Base-by-base conservation (phyloP, 2,329 filamentous ascomycete species). In the Apiospora sp. region DNA sequence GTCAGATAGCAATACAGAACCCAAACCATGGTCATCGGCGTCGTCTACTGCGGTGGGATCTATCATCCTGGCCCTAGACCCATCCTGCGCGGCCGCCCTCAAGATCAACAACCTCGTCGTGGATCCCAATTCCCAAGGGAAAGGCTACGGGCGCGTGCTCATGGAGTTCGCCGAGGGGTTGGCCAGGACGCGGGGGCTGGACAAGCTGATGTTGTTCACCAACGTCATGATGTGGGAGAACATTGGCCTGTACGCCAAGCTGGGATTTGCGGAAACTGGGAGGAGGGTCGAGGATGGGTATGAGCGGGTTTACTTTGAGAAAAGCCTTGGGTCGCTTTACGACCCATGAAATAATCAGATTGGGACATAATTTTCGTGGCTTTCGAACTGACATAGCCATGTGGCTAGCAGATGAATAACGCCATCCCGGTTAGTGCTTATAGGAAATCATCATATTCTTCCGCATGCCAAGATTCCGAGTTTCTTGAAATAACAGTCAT, bases 281-380 rank as follows among this genome's bases (percentile, higher is more conserved):
- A 74, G 81, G 14, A 77, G 70, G 48, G 76, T 58, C 0, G 82
- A 83, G 19, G 76, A 78, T 16, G 82, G 82, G 0, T 83, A 80
- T 61, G 76, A 82, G 6, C 75, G 82, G 2, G 82, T 83, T 0
- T 84, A 80, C 69, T 84, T 80, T 71, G 77, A 79, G 0, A 83
- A 80, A 51, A 72, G 74, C 0, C 30, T 82, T 19, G 30, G 30
- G 30, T 19, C 10, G n/a, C n/a, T n/a, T n/a, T n/a, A n/a, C n/a
- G n/a, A n/a, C n/a, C n/a, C n/a, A n/a, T n/a, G n/a, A 7, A 19
- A 24, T 58, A 27, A 14, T 4, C 19, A 27, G 6, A 7, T 19
- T 13, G 51, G 54, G 0, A 14, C 22, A 49, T 49, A 10, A 41
- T 37, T n/a, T n/a, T n/a, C n/a, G n/a, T n/a, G n/a, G n/a, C n/a